A percentile compares a stretch with the other conserved stretches of the same genome.
Evolutionary conservation across 2,329 filamentous ascomycete genomes (phyloP).

Genomic region (Ophiocordyceps camponoti-leonardi): DNA sequence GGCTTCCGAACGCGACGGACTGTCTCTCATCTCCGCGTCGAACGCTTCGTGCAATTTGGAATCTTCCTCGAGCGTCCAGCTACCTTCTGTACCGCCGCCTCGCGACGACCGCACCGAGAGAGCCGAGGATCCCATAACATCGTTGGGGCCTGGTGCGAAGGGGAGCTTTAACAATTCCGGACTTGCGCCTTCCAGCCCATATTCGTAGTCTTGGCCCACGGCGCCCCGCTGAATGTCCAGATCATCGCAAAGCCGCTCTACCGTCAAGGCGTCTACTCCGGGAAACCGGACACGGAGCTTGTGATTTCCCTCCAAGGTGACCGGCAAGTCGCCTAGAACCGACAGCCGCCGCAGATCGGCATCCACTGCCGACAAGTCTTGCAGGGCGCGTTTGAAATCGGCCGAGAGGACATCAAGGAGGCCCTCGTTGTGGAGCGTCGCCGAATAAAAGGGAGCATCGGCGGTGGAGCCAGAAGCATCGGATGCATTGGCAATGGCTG

Average conservation of each 20-base stretch:
- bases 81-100: slow-evolving; percentile 22
- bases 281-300: slow-evolving; percentile 73
- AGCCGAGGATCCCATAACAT: slow-evolving; percentile 26
- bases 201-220: slow-evolving; percentile 60
- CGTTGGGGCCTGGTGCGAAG: slow-evolving; percentile 47
- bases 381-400: slow-evolving; percentile 75
- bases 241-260: slow-evolving; percentile 73
- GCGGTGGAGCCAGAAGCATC: slow-evolving; percentile 25
- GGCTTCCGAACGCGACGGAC: slow-evolving; percentile 29
- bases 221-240: slow-evolving; percentile 67
- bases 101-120: slow-evolving; percentile 27
- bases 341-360: slow-evolving; percentile 69
- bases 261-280: slow-evolving; percentile 68
- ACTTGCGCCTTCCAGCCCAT: slow-evolving; percentile 48
- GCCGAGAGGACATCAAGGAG: slow-evolving; percentile 71
- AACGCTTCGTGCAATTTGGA: slow-evolving; percentile 22
- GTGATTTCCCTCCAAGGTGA: slow-evolving; percentile 50
- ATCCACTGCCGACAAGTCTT: slow-evolving; percentile 64
- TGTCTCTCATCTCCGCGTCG: slow-evolving; percentile 23
- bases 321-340: slow-evolving; percentile 64
- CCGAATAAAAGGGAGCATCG: slow-evolving; percentile 21
- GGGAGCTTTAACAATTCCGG: slow-evolving; percentile 70
- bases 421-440: slow-evolving; percentile 63
- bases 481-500: slow-evolving; percentile 29
- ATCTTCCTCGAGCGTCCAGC: slow-evolving; percentile 16